Evolutionary conservation across 176 grass and related monocot genomes (phyloP).

Genomic region (Miscanthus lutarioriparius): DNA sequence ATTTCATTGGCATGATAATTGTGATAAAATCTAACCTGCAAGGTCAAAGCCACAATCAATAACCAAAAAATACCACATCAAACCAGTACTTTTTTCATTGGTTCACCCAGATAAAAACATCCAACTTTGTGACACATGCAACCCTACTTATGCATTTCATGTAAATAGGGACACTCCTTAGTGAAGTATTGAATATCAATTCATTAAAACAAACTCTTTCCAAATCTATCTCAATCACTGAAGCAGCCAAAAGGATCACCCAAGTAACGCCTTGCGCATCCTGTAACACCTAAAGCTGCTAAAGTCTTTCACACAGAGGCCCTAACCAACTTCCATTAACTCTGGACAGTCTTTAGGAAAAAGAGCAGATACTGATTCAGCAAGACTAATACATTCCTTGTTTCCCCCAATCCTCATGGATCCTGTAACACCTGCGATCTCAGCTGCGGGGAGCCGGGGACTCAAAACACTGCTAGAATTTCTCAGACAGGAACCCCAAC

Average conservation of each 20-base stretch:
- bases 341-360: background rate
- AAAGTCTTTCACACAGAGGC: background rate
- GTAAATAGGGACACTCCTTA: background rate
- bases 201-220: background rate
- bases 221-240: background rate
- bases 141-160: background rate
- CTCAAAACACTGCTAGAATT: background rate
- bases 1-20: background rate
- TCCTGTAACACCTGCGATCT: background rate
- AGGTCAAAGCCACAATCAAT: background rate
- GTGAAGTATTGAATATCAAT: constrained; percentile 3
- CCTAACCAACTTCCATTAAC: background rate
- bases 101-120: background rate
- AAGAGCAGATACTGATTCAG: background rate
- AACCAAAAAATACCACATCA: background rate
- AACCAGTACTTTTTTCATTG: background rate
- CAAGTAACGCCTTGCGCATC: background rate
- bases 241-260: background rate
- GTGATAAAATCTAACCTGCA: constrained; percentile 4
- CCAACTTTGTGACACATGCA: background rate
- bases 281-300: background rate
- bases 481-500: background rate
- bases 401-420: background rate
- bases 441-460: background rate
- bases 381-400: background rate